A percentile compares a stretch with the other conserved stretches of the same genome.
phyloP scores from a whole-genome alignment of 331 rosid species.

The Quercus phellos region DNA sequence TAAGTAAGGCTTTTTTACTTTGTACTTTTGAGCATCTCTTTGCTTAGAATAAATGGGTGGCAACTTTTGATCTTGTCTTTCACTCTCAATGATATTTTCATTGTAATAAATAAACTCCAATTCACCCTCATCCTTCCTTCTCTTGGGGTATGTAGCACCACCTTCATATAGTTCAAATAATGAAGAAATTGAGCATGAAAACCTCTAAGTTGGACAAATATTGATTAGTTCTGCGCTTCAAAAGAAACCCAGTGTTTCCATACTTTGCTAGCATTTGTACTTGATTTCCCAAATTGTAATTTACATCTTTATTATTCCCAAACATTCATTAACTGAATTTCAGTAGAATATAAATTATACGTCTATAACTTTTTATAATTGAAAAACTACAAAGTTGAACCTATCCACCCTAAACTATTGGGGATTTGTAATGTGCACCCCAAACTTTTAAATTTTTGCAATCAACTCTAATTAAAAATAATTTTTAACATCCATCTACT shows the following conservation, averaged over 20 bases:
- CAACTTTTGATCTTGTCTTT: slow-evolving; percentile 4
- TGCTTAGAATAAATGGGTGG: slow-evolving; percentile 27
- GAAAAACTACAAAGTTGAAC: no score
- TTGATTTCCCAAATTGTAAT: neutral
- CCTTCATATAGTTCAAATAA: neutral
- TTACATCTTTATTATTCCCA: neutral
- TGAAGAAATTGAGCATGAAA: neutral
- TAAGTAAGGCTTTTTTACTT: slow-evolving; percentile 19
- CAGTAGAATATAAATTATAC: no score
- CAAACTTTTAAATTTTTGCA: no score
- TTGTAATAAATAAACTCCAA: neutral
- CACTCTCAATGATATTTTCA: neutral
- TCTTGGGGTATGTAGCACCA: slow-evolving; percentile 3
- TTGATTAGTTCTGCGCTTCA: no score
- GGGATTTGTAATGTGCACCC: no score
- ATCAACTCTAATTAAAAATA: no score
- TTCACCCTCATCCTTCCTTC: neutral
- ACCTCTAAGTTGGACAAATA: neutral
- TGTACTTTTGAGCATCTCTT: slow-evolving; percentile 32
- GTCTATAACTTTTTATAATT: no score
- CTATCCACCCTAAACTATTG: no score
- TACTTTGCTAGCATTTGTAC: no score
- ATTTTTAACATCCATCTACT: no score
- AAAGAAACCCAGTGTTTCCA: no score
- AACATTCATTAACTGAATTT: neutral